A percentile compares a stretch with the other conserved stretches of the same genome.
These are phyloP conservation scores for Syncephalastrum racemosum DNA, from an alignment of 371 early-diverging fungal genomes.

Conservation along the genomic window DNA sequence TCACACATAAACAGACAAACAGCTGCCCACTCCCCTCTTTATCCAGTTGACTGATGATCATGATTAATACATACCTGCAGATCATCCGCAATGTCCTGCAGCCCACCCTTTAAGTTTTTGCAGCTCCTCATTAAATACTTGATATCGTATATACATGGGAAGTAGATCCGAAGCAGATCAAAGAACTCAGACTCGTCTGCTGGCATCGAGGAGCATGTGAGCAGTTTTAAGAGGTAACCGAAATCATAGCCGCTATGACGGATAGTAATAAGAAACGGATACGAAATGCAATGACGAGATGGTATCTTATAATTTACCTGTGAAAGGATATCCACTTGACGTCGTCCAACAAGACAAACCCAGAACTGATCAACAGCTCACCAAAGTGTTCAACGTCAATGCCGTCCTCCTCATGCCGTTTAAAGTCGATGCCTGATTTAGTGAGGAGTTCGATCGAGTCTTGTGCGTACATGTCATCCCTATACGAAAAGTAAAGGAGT, in stretches of 20 bases:
- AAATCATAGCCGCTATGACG: conserved; percentile 95
- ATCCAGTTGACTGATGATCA: neutral
- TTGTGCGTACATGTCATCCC: conserved; percentile 98
- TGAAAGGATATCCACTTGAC: conserved; percentile 99
- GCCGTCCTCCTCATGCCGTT: conserved; percentile 96
- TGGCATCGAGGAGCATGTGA: conserved; percentile 92
- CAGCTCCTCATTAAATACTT: conserved; percentile 98
- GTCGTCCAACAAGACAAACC: conserved; percentile 91
- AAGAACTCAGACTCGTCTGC: conserved; percentile 95
- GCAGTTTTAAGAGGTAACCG: conserved; percentile 97
- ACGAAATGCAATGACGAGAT: conserved; percentile 1
- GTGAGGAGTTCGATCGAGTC: conserved; percentile 98
- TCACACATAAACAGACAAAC: no score
- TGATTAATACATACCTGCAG: conserved; percentile 63
- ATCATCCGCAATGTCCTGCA: conserved; percentile 99
- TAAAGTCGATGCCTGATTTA: conserved; percentile 98
- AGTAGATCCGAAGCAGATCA: conserved; percentile 89
- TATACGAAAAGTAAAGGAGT: conserved; percentile 21
- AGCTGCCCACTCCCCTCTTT: neutral
- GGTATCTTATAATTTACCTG: conserved; percentile 58
- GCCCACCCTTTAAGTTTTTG: conserved; percentile 95
- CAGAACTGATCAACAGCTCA: conserved; percentile 96
- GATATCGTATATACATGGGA: conserved; percentile 99
- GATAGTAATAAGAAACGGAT: neutral
- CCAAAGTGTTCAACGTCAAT: conserved; percentile 98